A percentile compares a stretch with the other conserved stretches of the same genome.
Evolutionary conservation across 345 rosid species (phyloP).

Genomic region (Excoecaria cochinchinensis): DNA sequence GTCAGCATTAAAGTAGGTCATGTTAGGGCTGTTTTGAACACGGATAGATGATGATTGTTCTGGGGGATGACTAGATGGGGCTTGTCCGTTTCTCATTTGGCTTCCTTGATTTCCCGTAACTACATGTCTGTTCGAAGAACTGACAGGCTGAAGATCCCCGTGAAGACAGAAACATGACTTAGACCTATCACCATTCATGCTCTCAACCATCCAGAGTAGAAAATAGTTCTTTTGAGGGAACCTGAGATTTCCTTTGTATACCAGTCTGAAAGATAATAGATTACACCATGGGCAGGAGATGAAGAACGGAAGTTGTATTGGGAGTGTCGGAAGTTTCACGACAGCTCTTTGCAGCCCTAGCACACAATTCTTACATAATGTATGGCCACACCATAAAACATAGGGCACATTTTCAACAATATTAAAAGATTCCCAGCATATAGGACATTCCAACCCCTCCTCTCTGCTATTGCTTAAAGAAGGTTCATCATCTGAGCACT

Average conservation of each 20-base stretch:
- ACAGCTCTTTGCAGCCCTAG: slow-evolving; percentile 77
- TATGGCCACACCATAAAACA: slow-evolving; percentile 92
- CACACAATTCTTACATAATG: slow-evolving; percentile 84
- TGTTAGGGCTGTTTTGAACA: slow-evolving; percentile 26
- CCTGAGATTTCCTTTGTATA: slow-evolving; percentile 67
- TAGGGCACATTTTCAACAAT: slow-evolving; percentile 90
- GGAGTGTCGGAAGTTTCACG: slow-evolving; percentile 68
- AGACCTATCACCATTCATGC: slow-evolving; percentile 68
- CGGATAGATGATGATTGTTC: slow-evolving; percentile 37
- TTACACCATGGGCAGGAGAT: slow-evolving; percentile 93
- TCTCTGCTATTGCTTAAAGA: slow-evolving; percentile 52
- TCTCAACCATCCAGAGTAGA: slow-evolving; percentile 94
- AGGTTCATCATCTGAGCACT: slow-evolving; percentile 73
- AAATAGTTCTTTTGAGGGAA: slow-evolving; percentile 88
- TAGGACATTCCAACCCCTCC: slow-evolving; percentile 83
- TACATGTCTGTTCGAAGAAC: slow-evolving; percentile 25
- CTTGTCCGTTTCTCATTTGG: slow-evolving; percentile 30
- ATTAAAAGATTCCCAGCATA: slow-evolving; percentile 89
- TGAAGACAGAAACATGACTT: slow-evolving; percentile 34
- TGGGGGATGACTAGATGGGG: slow-evolving; percentile 22
- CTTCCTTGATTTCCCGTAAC: slow-evolving; percentile 27
- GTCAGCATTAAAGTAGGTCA: slow-evolving; percentile 34
- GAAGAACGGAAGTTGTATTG: slow-evolving; percentile 83
- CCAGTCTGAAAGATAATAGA: slow-evolving; percentile 68
- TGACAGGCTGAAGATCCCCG: slow-evolving; percentile 31